Evolutionary conservation across 2,329 filamentous ascomycete species (phyloP).

Genomic region (Curvularia sp.): DNA sequence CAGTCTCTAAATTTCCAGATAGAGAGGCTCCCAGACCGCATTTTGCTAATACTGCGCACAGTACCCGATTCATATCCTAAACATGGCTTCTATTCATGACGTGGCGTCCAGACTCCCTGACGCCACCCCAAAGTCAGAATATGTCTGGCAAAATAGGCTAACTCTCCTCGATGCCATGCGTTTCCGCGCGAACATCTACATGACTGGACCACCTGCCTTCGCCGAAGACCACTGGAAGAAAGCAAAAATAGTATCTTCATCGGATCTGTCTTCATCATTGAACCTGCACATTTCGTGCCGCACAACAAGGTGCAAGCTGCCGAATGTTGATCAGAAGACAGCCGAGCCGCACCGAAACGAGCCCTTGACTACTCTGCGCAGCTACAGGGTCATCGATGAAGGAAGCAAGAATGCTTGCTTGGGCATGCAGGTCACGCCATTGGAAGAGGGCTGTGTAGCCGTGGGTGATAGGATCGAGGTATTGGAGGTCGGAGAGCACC

Average conservation of each 20-base stretch:
- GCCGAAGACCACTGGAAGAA: slow-evolving; percentile 74
- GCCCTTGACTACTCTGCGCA: slow-evolving; percentile 66
- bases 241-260: slow-evolving; percentile 47
- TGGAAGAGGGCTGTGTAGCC: slow-evolving; percentile 39
- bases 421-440: slow-evolving; percentile 71
- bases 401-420: slow-evolving; percentile 67
- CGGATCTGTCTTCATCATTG: slow-evolving; percentile 8
- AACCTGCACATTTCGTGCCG: slow-evolving; percentile 66
- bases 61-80: slow-evolving; percentile 75
- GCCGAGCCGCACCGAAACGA: slow-evolving; percentile 64
- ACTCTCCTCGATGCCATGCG: slow-evolving; percentile 66
- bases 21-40: background rate
- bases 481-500: slow-evolving; percentile 44
- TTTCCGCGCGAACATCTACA: slow-evolving; percentile 76
- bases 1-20: background rate
- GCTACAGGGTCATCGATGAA: slow-evolving; percentile 66
- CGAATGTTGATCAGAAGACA: slow-evolving; percentile 70
- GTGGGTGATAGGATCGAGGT: slow-evolving; percentile 47
- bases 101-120: slow-evolving; percentile 65
- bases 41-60: slow-evolving; percentile 40
- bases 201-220: slow-evolving; percentile 69
- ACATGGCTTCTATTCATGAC: slow-evolving; percentile 68
- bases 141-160: slow-evolving; percentile 52
- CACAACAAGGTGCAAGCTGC: slow-evolving; percentile 73
- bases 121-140: slow-evolving; percentile 45